Conservation (phyloP, 2,329 filamentous ascomycete genomes). For the Colletotrichum sp. region DNA sequence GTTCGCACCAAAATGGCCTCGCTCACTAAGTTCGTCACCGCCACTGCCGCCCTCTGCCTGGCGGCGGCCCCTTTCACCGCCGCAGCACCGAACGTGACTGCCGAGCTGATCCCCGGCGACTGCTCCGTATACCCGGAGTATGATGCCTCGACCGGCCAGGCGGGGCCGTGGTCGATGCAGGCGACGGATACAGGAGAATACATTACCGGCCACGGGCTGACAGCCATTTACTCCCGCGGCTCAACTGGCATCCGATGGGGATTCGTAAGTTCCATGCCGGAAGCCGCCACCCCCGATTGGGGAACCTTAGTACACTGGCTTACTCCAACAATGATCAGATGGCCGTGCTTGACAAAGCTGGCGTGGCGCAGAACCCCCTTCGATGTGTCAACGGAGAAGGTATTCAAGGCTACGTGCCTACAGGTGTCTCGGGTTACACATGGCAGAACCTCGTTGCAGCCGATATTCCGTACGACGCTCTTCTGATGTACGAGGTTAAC, state of each 20-base stretch:
- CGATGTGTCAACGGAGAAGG: not conserved
- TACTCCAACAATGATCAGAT: not conserved
- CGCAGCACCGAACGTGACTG: not conserved
- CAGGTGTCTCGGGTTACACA: not conserved
- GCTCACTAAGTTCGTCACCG: not conserved
- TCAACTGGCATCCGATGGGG: not conserved
- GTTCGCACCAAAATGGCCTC: not conserved
- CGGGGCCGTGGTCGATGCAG: not conserved
- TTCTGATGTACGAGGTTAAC: not conserved
- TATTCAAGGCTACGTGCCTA: not conserved
- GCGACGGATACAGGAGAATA: not conserved
- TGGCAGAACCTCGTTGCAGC: not conserved
- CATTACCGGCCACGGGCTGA: not conserved
- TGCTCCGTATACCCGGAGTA: constrained; percentile 7
- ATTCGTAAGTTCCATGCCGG: not conserved
- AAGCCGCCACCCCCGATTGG: not conserved
- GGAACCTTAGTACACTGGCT: not conserved
- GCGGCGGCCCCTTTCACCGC: not conserved
- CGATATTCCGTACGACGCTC: constrained; percentile 1
- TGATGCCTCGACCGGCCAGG: not conserved
- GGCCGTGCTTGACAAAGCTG: not conserved
- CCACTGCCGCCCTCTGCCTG: not conserved
- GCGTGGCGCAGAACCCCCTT: not conserved
- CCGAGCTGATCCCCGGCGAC: not conserved
- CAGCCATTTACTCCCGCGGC: not conserved